Conservation (phyloP, 306 rosid genomes). For the Prunus armeniaca region DNA sequence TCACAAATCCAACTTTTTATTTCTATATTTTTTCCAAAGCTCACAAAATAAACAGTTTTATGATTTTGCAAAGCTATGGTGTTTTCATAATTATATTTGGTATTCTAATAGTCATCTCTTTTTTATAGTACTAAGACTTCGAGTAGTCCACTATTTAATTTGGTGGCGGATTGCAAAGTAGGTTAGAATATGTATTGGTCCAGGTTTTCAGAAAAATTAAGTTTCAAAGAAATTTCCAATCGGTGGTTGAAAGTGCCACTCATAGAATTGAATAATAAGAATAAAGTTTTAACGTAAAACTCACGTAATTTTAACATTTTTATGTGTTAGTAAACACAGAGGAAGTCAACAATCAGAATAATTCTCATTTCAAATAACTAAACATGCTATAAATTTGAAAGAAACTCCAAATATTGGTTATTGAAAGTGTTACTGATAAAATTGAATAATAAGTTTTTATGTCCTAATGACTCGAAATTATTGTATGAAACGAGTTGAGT, state of each 20-base stretch:
- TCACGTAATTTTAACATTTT: no score
- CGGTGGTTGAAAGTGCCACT: no score
- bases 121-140: not conserved
- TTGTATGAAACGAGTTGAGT: no score
- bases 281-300: no score
- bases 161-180: slow-evolving; percentile 1
- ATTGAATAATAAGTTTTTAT: not conserved
- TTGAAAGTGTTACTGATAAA: not conserved
- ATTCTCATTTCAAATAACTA: no score
- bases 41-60: not conserved
- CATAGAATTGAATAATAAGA: no score
- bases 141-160: not conserved
- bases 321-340: no score
- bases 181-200: not conserved
- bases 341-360: no score
- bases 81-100: not conserved
- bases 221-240: not conserved
- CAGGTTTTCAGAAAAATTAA: no score
- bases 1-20: not conserved
- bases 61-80: not conserved
- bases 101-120: not conserved
- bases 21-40: not conserved
- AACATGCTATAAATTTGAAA: no score
- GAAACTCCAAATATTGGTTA: not conserved
- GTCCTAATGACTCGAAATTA: no score